Conservation (phyloP, 352 stramenopile species). For the Phytophthora sp. region DNA sequence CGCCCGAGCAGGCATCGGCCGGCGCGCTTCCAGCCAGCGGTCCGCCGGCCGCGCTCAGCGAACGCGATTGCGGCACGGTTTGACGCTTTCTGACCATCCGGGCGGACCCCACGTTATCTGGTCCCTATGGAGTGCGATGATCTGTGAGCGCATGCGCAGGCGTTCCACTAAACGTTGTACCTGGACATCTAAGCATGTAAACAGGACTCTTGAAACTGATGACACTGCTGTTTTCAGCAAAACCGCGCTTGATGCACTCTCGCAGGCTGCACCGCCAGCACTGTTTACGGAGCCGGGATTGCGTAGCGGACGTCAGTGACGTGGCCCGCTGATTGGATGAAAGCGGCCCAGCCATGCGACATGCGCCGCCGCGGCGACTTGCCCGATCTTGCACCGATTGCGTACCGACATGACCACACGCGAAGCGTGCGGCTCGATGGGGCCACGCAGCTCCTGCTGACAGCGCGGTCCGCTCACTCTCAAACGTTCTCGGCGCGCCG, state of each 20-base stretch:
- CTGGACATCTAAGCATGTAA: too few relatives aligned
- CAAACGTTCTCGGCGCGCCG: conserved; percentile 11
- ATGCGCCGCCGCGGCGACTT: conserved; percentile 1
- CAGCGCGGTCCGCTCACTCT: conserved; percentile 25
- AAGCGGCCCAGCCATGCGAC: not conserved
- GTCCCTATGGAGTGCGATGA: conserved; percentile 7
- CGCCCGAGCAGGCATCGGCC: too few relatives aligned
- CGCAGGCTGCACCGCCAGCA: not conserved
- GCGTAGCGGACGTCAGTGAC: conserved; percentile 14
- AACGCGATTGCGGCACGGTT: too few relatives aligned
- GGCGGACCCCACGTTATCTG: conserved; percentile 23
- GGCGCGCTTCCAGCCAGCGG: too few relatives aligned
- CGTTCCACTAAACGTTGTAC: too few relatives aligned
- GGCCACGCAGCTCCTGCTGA: too few relatives aligned
- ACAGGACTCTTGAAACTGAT: too few relatives aligned
- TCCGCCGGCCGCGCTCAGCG: too few relatives aligned
- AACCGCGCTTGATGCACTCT: not conserved
- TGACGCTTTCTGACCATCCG: not conserved
- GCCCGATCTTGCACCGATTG: conserved; percentile 19
- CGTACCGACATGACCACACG: not conserved
- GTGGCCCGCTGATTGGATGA: conserved; percentile 6
- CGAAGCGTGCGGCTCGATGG: too few relatives aligned
- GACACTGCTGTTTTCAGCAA: not conserved
- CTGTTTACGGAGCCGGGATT: conserved; percentile 17
- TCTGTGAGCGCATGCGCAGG: not conserved